A percentile compares a stretch with the other conserved stretches of the same genome.
These are phyloP conservation scores for Colletotrichum plurivorum DNA, from an alignment of 2,329 filamentous ascomycete species.

Conservation along the genomic window DNA sequence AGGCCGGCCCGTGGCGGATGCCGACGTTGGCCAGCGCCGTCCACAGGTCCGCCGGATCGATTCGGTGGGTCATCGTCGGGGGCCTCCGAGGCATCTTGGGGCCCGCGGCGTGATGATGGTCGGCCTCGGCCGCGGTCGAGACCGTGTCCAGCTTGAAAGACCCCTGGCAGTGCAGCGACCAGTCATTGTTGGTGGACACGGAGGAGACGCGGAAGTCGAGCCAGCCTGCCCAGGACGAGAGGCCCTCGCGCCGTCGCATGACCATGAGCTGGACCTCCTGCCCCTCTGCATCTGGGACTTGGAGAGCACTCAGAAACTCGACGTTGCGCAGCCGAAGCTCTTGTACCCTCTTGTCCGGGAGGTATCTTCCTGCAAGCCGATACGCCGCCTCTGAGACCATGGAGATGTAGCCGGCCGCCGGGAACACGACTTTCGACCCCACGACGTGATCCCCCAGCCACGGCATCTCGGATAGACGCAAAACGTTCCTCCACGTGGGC, in stretches of 20 bases:
- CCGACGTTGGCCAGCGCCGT: not conserved
- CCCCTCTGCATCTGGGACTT: too few species aligned
- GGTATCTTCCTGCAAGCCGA: slow-evolving; percentile 16
- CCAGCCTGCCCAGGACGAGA: too few species aligned
- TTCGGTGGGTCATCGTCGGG: not conserved
- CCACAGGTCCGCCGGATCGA: too few species aligned
- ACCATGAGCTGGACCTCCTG: too few species aligned
- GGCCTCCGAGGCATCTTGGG: not conserved
- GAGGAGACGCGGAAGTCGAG: too few species aligned
- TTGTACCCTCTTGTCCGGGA: slow-evolving; percentile 23
- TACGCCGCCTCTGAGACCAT: slow-evolving; percentile 43
- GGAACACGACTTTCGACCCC: slow-evolving; percentile 57
- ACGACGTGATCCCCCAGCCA: slow-evolving; percentile 63
- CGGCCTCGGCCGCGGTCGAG: not conserved
- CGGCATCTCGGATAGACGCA: slow-evolving; percentile 51
- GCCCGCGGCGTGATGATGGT: not conserved
- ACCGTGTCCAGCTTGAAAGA: slow-evolving; percentile 44
- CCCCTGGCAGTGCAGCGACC: too few species aligned
- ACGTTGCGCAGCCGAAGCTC: slow-evolving; percentile 42
- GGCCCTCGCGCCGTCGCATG: too few species aligned
- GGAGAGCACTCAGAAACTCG: not conserved
- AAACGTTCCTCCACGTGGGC: slow-evolving; percentile 40
- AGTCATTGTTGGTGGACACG: too few species aligned
- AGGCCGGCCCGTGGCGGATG: not conserved
- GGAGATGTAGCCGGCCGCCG: slow-evolving; percentile 51